Conservation (phyloP, 257 asterid species). For the Mitragyna speciosa region DNA sequence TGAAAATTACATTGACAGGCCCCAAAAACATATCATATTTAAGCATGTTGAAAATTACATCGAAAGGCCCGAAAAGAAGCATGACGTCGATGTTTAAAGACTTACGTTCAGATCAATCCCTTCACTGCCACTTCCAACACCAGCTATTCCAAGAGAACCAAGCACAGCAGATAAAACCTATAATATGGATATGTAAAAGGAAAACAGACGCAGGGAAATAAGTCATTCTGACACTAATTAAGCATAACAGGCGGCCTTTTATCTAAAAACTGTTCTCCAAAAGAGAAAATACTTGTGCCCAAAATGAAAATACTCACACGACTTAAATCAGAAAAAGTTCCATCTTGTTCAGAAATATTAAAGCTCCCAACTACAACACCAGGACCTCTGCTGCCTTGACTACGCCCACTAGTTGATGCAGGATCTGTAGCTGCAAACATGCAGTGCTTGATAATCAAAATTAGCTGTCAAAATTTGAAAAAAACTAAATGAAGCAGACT, state of each 20-base stretch:
- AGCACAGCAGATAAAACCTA: slow-evolving; percentile 67
- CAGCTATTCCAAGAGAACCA: slow-evolving; percentile 61
- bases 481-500: neutral
- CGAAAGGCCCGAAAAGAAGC: neutral
- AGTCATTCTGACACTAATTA: neutral
- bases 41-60: neutral
- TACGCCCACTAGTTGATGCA: slow-evolving; percentile 44
- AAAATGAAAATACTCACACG: slow-evolving; percentile 50
- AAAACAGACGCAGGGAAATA: neutral
- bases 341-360: slow-evolving; percentile 82
- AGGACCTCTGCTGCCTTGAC: slow-evolving; percentile 52
- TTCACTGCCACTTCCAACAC: slow-evolving; percentile 62
- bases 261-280: neutral
- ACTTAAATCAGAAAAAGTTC: slow-evolving; percentile 69
- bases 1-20: neutral
- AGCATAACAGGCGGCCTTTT: neutral
- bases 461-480: neutral
- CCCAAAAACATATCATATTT: neutral
- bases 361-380: slow-evolving; percentile 80
- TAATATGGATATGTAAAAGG: slow-evolving; percentile 9
- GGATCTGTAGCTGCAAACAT: slow-evolving; percentile 59
- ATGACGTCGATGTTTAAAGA: neutral
- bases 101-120: slow-evolving; percentile 83
- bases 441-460: slow-evolving; percentile 26
- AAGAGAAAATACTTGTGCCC: neutral